These are phyloP conservation scores for Annona cherimola DNA, from an alignment of 164 flowering plant species.

Conservation along the genomic window DNA sequence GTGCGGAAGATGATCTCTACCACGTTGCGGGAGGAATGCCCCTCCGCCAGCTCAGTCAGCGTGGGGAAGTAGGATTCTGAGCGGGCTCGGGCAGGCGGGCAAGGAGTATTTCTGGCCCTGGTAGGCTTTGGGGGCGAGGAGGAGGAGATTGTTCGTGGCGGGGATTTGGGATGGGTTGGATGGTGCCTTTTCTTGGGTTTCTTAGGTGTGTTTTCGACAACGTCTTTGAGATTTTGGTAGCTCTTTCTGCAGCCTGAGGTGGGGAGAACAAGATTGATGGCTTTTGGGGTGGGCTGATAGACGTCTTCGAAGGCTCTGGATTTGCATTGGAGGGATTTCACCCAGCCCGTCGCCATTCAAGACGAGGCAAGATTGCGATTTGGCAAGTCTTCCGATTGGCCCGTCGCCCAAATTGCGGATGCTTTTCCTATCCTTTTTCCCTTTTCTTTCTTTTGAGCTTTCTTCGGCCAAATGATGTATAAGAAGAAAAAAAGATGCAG, in stretches of 20 bases:
- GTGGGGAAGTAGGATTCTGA: constrained; percentile 46
- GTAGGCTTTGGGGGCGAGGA: background rate
- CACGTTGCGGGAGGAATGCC: constrained; percentile 88
- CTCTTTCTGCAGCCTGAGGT: constrained; percentile 57
- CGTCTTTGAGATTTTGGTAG: constrained; percentile 58
- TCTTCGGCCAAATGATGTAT: background rate
- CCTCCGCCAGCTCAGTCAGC: constrained; percentile 65
- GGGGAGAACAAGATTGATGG: constrained; percentile 24
- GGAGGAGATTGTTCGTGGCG: background rate
- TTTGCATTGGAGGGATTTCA: constrained; percentile 83
- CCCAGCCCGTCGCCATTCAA: constrained; percentile 81
- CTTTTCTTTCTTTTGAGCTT: background rate
- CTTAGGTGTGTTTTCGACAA: constrained; percentile 33
- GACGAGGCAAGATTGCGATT: constrained; percentile 11
- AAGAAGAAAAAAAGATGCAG: background rate
- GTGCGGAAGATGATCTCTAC: constrained; percentile 92
- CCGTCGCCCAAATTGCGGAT: background rate
- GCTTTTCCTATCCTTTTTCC: background rate
- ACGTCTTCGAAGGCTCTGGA: constrained; percentile 77
- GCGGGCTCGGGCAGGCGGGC: constrained; percentile 16
- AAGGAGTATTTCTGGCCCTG: constrained; percentile 17
- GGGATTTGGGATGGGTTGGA: constrained; percentile 19
- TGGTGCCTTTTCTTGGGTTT: constrained; percentile 20
- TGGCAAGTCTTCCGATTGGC: background rate
- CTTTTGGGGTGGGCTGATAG: constrained; percentile 32